Conservation (phyloP, 495 filamentous ascomycete species). For the Copromyces sp. region DNA sequence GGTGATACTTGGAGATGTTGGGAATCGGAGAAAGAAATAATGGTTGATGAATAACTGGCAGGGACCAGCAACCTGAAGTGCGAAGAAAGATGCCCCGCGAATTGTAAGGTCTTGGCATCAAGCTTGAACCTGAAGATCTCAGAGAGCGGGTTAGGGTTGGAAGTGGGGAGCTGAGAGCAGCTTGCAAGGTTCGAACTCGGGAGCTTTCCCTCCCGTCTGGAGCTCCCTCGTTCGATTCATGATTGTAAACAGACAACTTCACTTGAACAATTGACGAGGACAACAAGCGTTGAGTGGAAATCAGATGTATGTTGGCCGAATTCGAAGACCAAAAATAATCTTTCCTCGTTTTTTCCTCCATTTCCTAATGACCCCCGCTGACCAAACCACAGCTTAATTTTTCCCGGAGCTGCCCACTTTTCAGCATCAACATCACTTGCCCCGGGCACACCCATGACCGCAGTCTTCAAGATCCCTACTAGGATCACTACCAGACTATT, state of each 20-base stretch:
- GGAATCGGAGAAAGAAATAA: neutral
- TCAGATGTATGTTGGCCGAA: neutral
- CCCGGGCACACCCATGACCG: neutral
- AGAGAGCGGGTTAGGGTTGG: neutral
- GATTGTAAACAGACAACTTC: neutral
- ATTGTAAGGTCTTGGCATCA: neutral
- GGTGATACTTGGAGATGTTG: neutral
- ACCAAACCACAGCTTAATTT: neutral
- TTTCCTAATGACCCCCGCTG: neutral
- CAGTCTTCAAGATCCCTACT: neutral
- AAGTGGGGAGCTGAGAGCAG: neutral
- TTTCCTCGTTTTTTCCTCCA: neutral
- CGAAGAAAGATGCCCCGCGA: neutral
- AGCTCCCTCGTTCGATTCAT: neutral
- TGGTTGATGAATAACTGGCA: neutral
- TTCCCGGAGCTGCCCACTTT: neutral
- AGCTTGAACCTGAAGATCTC: neutral
- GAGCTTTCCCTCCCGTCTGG: neutral
- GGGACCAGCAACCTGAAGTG: no score
- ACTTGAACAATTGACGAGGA: neutral
- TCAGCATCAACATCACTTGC: neutral
- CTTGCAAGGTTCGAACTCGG: neutral
- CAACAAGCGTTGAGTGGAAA: neutral
- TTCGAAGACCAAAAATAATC: neutral
- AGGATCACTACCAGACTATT: neutral